Evolutionary conservation across 345 rosid genomes (phyloP), one percentile per base, ranked within the genome.

Genomic region (Populus ilicifolia): DNA sequence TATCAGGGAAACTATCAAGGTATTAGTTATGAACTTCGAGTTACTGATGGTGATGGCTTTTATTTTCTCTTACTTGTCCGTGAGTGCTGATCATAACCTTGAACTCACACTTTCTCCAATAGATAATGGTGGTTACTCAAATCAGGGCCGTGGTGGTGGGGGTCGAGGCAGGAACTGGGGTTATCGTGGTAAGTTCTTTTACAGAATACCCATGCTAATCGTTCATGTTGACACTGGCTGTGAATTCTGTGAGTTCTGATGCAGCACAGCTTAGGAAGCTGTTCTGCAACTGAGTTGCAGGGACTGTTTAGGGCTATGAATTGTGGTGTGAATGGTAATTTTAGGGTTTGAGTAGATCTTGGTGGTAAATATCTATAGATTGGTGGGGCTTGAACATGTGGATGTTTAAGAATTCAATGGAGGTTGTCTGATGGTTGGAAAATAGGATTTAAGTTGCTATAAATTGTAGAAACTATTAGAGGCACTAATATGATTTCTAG

Each of bases 111-210:
- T 6, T 67, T 68, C 33, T 67, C n/a, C 69, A 4, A 18, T 68
- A 85, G 87, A 85, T 41, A 82, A 80, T 66, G 85, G 82, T 20
- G 83, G 78, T 39, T 80, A 80, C 71, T 73, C 82, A 64, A 80
- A 81, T 48, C 25, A 82, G 84, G 88, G 85, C 35, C 84, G 78
- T 62, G 86, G 88, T 62, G 86, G 88, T 29, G 86, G 86, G 71
- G 87, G 86, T 46, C 70, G 36, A 5, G 36, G 36, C 5, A 33
- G 88, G 78, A 80, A 84, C 27, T 81, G 88, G 88, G 86, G 85
- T 54, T 84, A 89, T 74, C 83, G 77, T 46, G 89, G 90, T 87
- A 79, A 83, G 87, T 70, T 16, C 59, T 62, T 43, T 33, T 14
- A 36, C 52, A 43, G 54, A 21, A 30, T 69, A 33, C 41, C 4